Conservation (phyloP, 108 stramenopile species). For the Schizochytrium sp. region DNA sequence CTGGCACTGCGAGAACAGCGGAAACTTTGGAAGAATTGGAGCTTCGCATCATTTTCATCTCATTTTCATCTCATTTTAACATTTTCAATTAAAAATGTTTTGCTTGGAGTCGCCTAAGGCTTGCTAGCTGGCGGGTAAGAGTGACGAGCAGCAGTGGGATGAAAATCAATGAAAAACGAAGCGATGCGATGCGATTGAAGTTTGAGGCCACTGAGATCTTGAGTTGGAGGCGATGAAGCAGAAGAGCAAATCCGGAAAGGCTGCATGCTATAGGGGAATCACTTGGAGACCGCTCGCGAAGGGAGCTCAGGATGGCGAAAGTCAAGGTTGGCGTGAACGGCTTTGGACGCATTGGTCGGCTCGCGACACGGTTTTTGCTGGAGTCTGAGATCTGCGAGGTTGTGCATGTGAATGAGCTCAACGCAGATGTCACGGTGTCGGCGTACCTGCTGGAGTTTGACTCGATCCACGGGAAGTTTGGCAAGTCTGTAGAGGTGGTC, state of each 20-base stretch:
- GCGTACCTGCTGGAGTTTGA: slow-evolving; percentile 93
- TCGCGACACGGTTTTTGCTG: slow-evolving; percentile 88
- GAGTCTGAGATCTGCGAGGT: slow-evolving; percentile 84
- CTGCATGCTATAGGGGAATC: no score
- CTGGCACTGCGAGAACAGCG: no score
- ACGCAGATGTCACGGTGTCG: slow-evolving; percentile 73
- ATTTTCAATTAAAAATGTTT: no score
- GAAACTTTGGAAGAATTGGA: no score
- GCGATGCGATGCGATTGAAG: not conserved
- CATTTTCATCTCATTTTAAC: no score
- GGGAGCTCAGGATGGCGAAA: not conserved
- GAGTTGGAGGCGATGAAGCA: not conserved
- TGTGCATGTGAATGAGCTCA: slow-evolving; percentile 92
- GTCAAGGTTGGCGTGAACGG: slow-evolving; percentile 82
- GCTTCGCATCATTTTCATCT: no score
- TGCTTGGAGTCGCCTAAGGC: no score
- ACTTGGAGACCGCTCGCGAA: no score
- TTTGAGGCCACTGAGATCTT: not conserved
- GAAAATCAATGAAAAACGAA: not conserved
- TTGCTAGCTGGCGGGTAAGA: no score
- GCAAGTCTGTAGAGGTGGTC: slow-evolving; percentile 82
- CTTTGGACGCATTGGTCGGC: slow-evolving; percentile 92
- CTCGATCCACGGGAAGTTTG: slow-evolving; percentile 93
- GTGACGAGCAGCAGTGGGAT: not conserved
- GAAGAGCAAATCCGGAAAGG: no score